Base-by-base conservation (phyloP, 177 flowering plant genomes). In the Vitis hybrid region DNA sequence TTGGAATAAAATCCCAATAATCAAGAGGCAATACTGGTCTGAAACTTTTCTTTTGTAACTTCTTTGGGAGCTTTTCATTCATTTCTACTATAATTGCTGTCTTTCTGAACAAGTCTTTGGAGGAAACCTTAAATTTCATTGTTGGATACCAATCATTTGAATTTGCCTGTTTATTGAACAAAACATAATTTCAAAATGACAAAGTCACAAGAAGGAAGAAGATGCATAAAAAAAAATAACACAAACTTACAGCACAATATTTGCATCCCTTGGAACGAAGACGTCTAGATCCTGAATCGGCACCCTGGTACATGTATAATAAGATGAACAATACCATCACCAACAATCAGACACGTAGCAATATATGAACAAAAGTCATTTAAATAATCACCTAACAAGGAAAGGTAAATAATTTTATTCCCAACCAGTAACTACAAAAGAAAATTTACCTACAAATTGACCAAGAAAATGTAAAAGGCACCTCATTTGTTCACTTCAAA, bases 1-100 rank as follows among this genome's bases (percentile, higher is more conserved):
- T 75, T 3, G 86, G 87, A 70, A 93, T 71, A 67, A 90, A 81
- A 76, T 87, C 85, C 98, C 97, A 96, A 75, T 85, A 93, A 77
- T 93, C 99, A 29, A 72, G 75, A 51, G 99, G 84, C 64, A 90
- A 66, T n/a, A n/a, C 60, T 18, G 68, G 68, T 19, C 22, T 57
- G 8, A 66, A 39, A 67, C 26, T 74, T 70, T 72, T 86, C 51
- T 60, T 73, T 18, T 57, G 66, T 18, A 59, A 61, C 73, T 71
- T 84, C 59, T 64, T 78, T 14, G 76, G 78, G 19, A 71, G 1
- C 45, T 58, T 81, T 22, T 85, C 93, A 68, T 39, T 70, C 22
- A 86, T 81, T 75, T 92, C 92, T 0, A 80, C 94, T 56, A 83
- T 66, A 15, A 93, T 82, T 10, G 83, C 73, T 48, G 84, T 85